Evolutionary conservation across 2,329 filamentous ascomycete species (phyloP).

Genomic region (Cryphonectria radicalis): DNA sequence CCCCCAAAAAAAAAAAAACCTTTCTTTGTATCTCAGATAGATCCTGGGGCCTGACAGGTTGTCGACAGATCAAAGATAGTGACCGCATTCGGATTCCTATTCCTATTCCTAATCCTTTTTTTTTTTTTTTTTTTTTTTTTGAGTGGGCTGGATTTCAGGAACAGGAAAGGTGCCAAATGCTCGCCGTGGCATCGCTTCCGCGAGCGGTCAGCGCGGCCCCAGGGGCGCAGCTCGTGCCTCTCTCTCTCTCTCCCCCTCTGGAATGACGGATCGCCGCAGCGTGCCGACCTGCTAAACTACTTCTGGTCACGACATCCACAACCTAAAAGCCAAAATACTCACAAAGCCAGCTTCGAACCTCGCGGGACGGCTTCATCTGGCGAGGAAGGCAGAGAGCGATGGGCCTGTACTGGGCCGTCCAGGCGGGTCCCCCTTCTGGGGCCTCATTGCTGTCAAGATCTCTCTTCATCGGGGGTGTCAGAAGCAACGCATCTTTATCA

Average conservation of each 20-base stretch:
- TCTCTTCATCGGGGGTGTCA: background rate
- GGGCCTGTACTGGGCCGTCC: background rate
- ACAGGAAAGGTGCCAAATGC: constrained; percentile 27
- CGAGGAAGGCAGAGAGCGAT: background rate
- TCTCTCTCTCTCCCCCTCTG: background rate
- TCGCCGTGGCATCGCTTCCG: constrained; percentile 7
- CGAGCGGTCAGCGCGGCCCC: background rate
- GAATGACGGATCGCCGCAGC: constrained; percentile 13
- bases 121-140: constrained; percentile 4
- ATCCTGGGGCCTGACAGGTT: background rate
- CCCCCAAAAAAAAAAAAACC: background rate
- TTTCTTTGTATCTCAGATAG: background rate
- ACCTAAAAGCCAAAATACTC: background rate
- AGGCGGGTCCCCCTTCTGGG: background rate
- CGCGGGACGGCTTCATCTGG: background rate
- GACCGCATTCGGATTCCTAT: constrained; percentile 17
- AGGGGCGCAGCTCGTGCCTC: background rate
- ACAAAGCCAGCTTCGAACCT: background rate
- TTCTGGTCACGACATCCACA: constrained; percentile 17
- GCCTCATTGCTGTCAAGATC: background rate
- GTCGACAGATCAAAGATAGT: background rate
- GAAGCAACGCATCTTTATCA: background rate
- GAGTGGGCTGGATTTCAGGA: constrained; percentile 20
- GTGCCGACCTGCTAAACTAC: constrained; percentile 20
- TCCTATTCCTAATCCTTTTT: constrained; percentile 1